These are phyloP conservation scores for Mortierella sp. DNA, from an alignment of 371 early-diverging fungal species.

Conservation along the genomic window DNA sequence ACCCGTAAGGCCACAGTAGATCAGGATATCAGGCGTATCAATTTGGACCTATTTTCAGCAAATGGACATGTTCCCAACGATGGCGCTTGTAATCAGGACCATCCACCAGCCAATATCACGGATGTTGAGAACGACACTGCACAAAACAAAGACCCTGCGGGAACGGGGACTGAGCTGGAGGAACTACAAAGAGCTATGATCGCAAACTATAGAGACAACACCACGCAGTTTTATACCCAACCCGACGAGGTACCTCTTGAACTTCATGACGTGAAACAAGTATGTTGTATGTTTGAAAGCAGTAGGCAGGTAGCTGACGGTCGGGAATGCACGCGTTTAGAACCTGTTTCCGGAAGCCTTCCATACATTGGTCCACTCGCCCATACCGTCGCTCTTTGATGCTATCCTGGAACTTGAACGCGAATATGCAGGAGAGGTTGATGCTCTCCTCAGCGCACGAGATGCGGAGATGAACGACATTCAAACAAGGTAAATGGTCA, in stretches of 20 bases:
- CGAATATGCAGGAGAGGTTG: slow-evolving; percentile 69
- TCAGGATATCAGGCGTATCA: slow-evolving; percentile 20
- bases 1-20: slow-evolving; percentile 26
- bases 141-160: neutral
- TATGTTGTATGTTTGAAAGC: no score
- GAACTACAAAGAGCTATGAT: slow-evolving; percentile 48
- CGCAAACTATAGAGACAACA: slow-evolving; percentile 56
- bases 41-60: slow-evolving; percentile 22
- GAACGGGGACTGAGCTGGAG: slow-evolving; percentile 6
- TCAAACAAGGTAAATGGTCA: slow-evolving; percentile 22
- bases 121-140: neutral
- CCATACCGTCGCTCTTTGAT: slow-evolving; percentile 70
- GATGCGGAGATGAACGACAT: slow-evolving; percentile 59
- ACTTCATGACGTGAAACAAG: neutral
- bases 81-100: no score
- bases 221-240: slow-evolving; percentile 59
- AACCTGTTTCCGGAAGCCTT: slow-evolving; percentile 79
- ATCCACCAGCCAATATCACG: no score
- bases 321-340: no score
- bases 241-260: slow-evolving; percentile 56
- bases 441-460: slow-evolving; percentile 56
- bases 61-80: no score
- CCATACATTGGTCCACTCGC: slow-evolving; percentile 74
- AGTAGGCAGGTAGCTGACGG: no score
- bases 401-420: slow-evolving; percentile 75